phyloP scores from a whole-genome alignment of 2,329 filamentous ascomycete species.

The Arthrobotrys iridis region DNA sequence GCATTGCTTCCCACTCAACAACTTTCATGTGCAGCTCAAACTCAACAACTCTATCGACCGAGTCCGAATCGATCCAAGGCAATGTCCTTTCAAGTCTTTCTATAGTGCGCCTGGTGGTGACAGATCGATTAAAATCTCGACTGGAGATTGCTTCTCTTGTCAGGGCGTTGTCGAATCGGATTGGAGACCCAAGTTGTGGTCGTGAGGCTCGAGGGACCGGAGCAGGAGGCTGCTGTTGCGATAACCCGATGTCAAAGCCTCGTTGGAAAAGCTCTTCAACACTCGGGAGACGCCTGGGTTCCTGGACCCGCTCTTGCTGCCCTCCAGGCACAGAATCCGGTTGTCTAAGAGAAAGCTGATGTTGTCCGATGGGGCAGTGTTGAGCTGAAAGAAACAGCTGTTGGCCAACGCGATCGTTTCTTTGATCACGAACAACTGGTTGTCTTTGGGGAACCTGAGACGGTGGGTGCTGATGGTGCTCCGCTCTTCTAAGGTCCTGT shows the following conservation, averaged over 20 bases:
- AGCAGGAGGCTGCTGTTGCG: not conserved
- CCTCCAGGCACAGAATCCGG: no score
- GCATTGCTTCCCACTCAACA: conserved; percentile 14
- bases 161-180: not conserved
- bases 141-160: not conserved
- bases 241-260: not conserved
- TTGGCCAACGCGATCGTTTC: not conserved
- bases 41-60: not conserved
- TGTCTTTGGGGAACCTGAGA: not conserved
- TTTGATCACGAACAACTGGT: not conserved
- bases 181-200: conserved; percentile 1
- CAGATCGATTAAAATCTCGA: not conserved
- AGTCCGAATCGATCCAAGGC: not conserved
- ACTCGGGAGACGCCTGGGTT: not conserved
- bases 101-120: no score
- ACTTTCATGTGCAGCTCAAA: conserved; percentile 3
- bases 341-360: not conserved
- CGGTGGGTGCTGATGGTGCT: not conserved
- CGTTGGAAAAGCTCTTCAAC: not conserved
- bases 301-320: not conserved
- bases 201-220: not conserved
- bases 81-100: not conserved
- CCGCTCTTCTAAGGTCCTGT: not conserved
- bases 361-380: not conserved
- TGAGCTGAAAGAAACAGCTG: not conserved